Evolutionary conservation across 768 basidiomycete genomes (phyloP).

Genomic region (Boletus patriciae): DNA sequence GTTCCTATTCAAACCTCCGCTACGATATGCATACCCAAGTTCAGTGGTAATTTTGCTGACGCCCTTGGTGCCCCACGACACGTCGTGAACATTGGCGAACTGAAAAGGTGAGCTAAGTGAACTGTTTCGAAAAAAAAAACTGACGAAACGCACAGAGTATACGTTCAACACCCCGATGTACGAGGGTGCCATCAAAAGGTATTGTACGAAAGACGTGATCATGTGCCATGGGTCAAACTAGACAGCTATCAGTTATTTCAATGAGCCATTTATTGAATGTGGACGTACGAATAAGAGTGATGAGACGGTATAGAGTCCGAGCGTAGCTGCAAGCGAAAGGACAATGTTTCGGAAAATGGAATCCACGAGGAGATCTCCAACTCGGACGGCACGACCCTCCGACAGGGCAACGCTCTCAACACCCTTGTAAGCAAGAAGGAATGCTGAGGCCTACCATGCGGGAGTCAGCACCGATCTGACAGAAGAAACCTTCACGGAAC

Average conservation of each 20-base stretch:
- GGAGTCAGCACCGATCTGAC: conserved; percentile 2
- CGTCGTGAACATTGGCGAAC: conserved; percentile 89
- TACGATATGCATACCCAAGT: conserved; percentile 74
- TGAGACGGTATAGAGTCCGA: conserved; percentile 83
- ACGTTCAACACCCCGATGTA: conserved; percentile 94
- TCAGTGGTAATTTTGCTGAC: conserved; percentile 85
- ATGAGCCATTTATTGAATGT: not conserved
- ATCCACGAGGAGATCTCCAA: conserved; percentile 72
- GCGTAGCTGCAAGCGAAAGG: conserved; percentile 80
- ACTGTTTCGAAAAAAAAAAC: not conserved
- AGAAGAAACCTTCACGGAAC: conserved; percentile 20
- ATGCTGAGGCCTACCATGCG: conserved; percentile 58
- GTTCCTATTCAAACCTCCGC: conserved; percentile 58
- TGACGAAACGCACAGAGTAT: conserved; percentile 55
- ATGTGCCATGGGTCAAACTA: conserved; percentile 98
- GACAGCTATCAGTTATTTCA: not conserved
- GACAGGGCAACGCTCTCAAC: conserved; percentile 57
- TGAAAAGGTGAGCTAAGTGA: conserved; percentile 26
- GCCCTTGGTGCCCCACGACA: conserved; percentile 96
- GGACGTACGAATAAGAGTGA: conserved; percentile 80
- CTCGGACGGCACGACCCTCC: conserved; percentile 45
- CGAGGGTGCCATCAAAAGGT: conserved; percentile 87
- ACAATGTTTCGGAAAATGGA: conserved; percentile 84
- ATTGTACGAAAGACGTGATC: conserved; percentile 95
- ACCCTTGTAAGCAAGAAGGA: conserved; percentile 82